These are phyloP conservation scores for Cladophialophora yegresii DNA, from an alignment of 2,329 filamentous ascomycete species.

Conservation along the genomic window DNA sequence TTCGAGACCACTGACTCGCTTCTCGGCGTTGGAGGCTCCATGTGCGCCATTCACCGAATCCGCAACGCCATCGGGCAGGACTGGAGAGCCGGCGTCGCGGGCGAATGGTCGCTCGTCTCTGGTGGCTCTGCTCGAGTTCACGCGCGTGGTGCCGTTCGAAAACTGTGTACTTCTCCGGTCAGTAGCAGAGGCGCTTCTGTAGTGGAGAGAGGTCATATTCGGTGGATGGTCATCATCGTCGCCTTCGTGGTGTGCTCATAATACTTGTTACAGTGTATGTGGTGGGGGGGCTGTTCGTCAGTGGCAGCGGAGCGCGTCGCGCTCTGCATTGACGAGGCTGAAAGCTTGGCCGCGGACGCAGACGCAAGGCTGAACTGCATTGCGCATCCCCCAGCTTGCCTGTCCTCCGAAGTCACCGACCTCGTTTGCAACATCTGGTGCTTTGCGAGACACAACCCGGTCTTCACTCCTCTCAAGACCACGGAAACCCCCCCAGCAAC, in stretches of 20 bases:
- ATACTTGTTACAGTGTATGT: not conserved
- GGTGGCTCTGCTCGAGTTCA: slow-evolving; percentile 35
- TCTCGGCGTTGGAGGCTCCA: slow-evolving; percentile 30
- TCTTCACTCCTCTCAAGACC: not conserved
- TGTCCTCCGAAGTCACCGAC: not conserved
- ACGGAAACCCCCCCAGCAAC: not conserved
- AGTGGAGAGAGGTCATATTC: slow-evolving; percentile 36
- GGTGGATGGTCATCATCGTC: slow-evolving; percentile 19
- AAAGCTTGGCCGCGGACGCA: slow-evolving; percentile 5
- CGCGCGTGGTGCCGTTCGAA: slow-evolving; percentile 30
- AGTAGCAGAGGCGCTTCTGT: slow-evolving; percentile 36
- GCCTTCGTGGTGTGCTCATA: not conserved
- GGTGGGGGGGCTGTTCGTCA: not conserved
- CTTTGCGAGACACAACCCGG: not conserved
- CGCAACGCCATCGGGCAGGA: slow-evolving; percentile 26
- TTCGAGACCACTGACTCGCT: slow-evolving; percentile 32
- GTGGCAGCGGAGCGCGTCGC: slow-evolving; percentile 3
- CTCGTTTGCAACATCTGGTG: not conserved
- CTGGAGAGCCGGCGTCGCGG: slow-evolving; percentile 30
- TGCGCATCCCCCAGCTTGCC: slow-evolving; percentile 16
- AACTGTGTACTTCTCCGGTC: slow-evolving; percentile 33
- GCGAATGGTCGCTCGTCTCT: slow-evolving; percentile 33
- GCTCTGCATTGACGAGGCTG: slow-evolving; percentile 12
- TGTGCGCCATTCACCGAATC: slow-evolving; percentile 32
- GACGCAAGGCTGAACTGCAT: slow-evolving; percentile 16